A percentile compares a stretch with the other conserved stretches of the same genome.
phyloP scores from a whole-genome alignment of 2,329 filamentous ascomycete genomes.

The Pseudogymnoascus sp. region DNA sequence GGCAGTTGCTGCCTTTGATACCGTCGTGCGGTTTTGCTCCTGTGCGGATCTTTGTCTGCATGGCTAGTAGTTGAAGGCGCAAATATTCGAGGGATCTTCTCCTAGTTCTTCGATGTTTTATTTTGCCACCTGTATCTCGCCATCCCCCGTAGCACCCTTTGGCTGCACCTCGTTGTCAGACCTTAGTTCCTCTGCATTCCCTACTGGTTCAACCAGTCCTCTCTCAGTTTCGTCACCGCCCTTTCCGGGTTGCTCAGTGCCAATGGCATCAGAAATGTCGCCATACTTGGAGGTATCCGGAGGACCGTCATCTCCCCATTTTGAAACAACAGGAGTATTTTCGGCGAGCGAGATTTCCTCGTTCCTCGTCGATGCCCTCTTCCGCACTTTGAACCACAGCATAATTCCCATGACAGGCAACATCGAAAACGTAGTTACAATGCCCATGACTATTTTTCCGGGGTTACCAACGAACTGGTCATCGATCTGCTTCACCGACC shows the following conservation, averaged over 20 bases:
- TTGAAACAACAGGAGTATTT: neutral
- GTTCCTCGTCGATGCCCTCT: neutral
- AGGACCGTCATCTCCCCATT: neutral
- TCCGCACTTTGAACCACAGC: neutral
- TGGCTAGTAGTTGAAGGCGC: too few relatives aligned
- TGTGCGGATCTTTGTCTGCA: neutral
- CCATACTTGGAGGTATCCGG: neutral
- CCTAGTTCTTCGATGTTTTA: neutral
- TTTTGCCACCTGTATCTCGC: neutral
- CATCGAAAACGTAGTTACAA: neutral
- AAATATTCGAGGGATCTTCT: neutral
- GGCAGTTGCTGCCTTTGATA: neutral
- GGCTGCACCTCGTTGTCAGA: neutral
- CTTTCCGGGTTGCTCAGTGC: neutral
- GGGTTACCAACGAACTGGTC: slow-evolving; percentile 18
- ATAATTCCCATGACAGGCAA: neutral
- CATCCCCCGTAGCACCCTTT: neutral
- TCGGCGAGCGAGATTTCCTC: neutral
- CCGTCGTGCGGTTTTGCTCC: neutral
- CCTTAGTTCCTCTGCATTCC: neutral
- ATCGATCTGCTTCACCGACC: slow-evolving; percentile 28
- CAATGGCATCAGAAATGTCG: neutral
- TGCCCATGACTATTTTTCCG: neutral
- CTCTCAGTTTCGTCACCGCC: neutral
- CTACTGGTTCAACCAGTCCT: neutral